Base-by-base conservation (phyloP, 1,139 yeast species). In the Candida neerlandica region DNA sequence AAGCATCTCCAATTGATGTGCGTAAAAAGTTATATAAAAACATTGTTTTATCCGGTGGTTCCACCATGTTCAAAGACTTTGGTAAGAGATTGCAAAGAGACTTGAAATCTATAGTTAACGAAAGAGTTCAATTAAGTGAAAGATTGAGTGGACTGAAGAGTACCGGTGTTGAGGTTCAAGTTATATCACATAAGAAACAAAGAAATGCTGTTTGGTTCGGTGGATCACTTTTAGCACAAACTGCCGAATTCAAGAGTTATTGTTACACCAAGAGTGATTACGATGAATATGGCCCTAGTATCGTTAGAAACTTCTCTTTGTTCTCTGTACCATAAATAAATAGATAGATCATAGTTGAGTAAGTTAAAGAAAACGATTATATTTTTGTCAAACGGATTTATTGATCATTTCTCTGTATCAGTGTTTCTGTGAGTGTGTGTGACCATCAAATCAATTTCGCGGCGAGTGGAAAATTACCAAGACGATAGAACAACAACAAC, bases 151-250 rank as follows among this genome's bases (percentile, higher is more conserved):
- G 90, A 29, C 88, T 92, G 30, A 89, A 86, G 70, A 86, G 96
- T 46, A 89, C 96, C 32, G 99, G 99, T 64, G 94, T 95, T 45
- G 96, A 92, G 51, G 99, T 95, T 50, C 96, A 89, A 73, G 99
- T 95, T 55, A 92, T 95, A 58, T 85, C 96, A 23, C 99, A 95
- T 74, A 91, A 94, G 77, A 89, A 95, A 72, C 99, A 95, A 75
- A 82, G 97, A 66, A 90, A 94, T 64, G 99, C 99, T 7, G 99
- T 95, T 51, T 95, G 99, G 99, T 95, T 92, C 67, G 99, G 99
- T 59, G 99, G 99, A 56, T 89, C 97, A 18, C 77, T 95, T 60
- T 80, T 95, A 65, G 98, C 99, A 1, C 98, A 92, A 72, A 95
- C 99, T 16, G 85, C 96, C 14, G 99, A 94, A 70, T 94, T 94